Percentiles rank a stretch among this genome's conserved stretches.
These are phyloP conservation scores for Schizosaccharomyces cryophilus DNA, from an alignment of 805 yeast species.

Conservation along the genomic window DNA sequence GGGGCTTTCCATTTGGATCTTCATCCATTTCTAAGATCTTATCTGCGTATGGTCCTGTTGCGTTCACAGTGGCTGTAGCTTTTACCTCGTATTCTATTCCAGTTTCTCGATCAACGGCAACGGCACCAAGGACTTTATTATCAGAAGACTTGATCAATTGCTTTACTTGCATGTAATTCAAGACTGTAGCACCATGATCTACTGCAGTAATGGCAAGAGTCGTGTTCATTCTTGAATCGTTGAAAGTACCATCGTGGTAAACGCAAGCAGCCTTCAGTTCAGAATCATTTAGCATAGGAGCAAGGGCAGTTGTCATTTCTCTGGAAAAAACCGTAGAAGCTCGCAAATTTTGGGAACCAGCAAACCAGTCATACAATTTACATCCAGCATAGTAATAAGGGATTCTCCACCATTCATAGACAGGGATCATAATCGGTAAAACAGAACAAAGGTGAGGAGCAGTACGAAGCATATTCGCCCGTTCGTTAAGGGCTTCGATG, in stretches of 20 bases:
- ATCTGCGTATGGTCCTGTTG: conserved; percentile 88
- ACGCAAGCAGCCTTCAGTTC: conserved; percentile 73
- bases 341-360: conserved; percentile 68
- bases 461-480: conserved; percentile 62
- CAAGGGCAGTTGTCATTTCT: conserved; percentile 39
- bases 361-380: conserved; percentile 75
- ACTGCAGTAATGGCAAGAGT: conserved; percentile 68
- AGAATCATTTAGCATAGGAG: conserved; percentile 64
- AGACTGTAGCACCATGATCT: conserved; percentile 66
- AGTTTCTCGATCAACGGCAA: conserved; percentile 30
- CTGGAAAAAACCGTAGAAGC: conserved; percentile 49
- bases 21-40: conserved; percentile 66
- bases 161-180: conserved; percentile 65
- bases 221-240: conserved; percentile 76
- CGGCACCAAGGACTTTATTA: conserved; percentile 41
- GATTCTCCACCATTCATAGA: conserved; percentile 82
- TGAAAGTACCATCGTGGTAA: conserved; percentile 86
- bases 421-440: conserved; percentile 87
- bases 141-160: conserved; percentile 41
- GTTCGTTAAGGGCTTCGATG: conserved; percentile 68
- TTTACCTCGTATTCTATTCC: conserved; percentile 6
- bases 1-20: conserved; percentile 3
- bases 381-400: conserved; percentile 86
- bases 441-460: conserved; percentile 79
- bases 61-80: conserved; percentile 42